A percentile compares a stretch with the other conserved stretches of the same genome.
These are phyloP conservation scores for Arachnomyces sp. DNA, from an alignment of 2,329 filamentous ascomycete species.

Conservation along the genomic window DNA sequence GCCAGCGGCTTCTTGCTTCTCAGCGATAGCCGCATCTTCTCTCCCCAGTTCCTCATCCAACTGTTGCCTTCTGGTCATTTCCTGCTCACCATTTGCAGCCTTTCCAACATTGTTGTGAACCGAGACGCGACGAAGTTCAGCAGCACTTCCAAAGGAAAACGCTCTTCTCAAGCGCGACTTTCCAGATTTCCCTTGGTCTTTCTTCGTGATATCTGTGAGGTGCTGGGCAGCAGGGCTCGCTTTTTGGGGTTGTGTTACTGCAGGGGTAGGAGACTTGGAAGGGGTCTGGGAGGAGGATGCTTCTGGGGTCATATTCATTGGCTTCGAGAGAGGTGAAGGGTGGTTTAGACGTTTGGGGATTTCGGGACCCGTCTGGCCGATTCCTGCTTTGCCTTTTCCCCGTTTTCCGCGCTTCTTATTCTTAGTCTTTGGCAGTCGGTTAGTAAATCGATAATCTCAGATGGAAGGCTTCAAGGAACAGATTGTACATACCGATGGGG, in stretches of 20 bases:
- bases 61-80: constrained; percentile 58
- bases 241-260: constrained; percentile 22
- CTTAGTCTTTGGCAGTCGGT: neutral
- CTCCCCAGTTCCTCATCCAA: constrained; percentile 64
- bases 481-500: constrained; percentile 53
- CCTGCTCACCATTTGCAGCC: constrained; percentile 37
- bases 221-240: constrained; percentile 71
- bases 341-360: constrained; percentile 56
- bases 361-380: constrained; percentile 49
- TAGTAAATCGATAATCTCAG: neutral
- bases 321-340: constrained; percentile 67
- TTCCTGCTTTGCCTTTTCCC: constrained; percentile 6
- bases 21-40: constrained; percentile 84
- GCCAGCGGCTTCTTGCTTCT: constrained; percentile 84
- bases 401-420: neutral
- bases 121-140: constrained; percentile 72
- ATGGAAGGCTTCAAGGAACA: neutral
- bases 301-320: constrained; percentile 54
- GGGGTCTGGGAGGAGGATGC: constrained; percentile 23
- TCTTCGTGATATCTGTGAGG: constrained; percentile 77
- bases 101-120: constrained; percentile 50
- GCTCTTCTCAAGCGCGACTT: constrained; percentile 82
- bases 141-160: constrained; percentile 93
- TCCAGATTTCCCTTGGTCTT: constrained; percentile 66
- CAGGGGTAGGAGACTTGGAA: constrained; percentile 26